Conservation (phyloP, 768 basidiomycete species). For the Boletellus emodensis region DNA sequence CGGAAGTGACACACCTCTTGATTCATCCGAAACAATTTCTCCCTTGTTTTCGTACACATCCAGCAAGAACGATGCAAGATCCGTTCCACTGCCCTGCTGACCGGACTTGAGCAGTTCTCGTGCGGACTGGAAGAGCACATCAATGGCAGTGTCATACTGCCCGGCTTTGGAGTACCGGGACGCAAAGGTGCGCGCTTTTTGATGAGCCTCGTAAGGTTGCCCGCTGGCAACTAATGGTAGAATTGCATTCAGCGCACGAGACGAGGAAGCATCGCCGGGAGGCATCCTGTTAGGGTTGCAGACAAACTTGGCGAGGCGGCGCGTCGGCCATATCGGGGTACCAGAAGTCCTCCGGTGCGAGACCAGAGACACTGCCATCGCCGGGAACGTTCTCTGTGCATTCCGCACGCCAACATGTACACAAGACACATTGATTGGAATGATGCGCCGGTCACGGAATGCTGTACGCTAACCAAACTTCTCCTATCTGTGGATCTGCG, state of each 20-base stretch:
- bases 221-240: constrained; percentile 65
- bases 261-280: constrained; percentile 38
- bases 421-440: constrained; percentile 1
- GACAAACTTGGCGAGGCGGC: neutral
- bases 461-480: constrained; percentile 79
- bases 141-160: constrained; percentile 83
- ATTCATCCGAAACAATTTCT: constrained; percentile 70
- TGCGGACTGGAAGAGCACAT: constrained; percentile 89
- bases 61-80: constrained; percentile 74
- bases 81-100: constrained; percentile 86
- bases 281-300: constrained; percentile 23
- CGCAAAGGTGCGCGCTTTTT: constrained; percentile 94
- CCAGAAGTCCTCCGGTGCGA: constrained; percentile 16
- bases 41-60: constrained; percentile 79
- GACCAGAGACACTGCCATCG: constrained; percentile 11
- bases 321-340: constrained; percentile 8
- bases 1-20: constrained; percentile 56
- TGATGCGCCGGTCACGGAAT: constrained; percentile 46
- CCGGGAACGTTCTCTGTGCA: neutral
- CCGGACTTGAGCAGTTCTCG: constrained; percentile 84
- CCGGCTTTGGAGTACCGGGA: constrained; percentile 78
- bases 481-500: constrained; percentile 49
- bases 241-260: constrained; percentile 71
- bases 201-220: constrained; percentile 89
- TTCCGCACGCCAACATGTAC: neutral